These are phyloP conservation scores for Potentilla sterilis DNA, from an alignment of 306 rosid genomes.

Conservation along the genomic window DNA sequence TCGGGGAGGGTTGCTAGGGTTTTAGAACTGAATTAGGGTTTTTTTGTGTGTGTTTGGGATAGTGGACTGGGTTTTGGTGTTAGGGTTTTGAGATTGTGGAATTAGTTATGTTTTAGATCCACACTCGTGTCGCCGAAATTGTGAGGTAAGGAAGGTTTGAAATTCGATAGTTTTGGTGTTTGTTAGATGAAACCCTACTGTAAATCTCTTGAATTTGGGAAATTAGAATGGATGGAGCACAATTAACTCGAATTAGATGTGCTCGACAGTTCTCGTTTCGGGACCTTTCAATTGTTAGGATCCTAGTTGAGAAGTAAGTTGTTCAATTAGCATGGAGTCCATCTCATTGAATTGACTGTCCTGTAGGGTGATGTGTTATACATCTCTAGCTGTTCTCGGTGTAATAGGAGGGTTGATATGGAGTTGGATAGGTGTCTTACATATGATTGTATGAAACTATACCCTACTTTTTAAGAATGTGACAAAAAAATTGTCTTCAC, in stretches of 20 bases:
- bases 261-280: neutral
- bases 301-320: neutral
- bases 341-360: neutral
- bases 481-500: neutral
- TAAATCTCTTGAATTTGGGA: neutral
- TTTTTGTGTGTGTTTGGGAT: neutral
- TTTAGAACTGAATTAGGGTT: slow-evolving; percentile 23
- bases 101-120: neutral
- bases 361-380: too few species aligned
- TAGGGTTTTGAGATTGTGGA: slow-evolving; percentile 8
- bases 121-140: neutral
- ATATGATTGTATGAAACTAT: neutral
- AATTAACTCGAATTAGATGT: neutral
- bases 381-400: neutral
- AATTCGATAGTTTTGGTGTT: neutral
- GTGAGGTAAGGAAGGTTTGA: too few species aligned
- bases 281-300: neutral
- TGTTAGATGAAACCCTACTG: neutral
- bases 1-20: neutral
- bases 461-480: neutral
- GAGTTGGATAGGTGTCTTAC: neutral
- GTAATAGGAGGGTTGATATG: neutral
- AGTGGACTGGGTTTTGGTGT: neutral
- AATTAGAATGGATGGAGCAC: neutral
- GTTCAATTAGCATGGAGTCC: neutral